phyloP scores from a whole-genome alignment of 768 basidiomycete species.

The Sutorius australiensis region DNA sequence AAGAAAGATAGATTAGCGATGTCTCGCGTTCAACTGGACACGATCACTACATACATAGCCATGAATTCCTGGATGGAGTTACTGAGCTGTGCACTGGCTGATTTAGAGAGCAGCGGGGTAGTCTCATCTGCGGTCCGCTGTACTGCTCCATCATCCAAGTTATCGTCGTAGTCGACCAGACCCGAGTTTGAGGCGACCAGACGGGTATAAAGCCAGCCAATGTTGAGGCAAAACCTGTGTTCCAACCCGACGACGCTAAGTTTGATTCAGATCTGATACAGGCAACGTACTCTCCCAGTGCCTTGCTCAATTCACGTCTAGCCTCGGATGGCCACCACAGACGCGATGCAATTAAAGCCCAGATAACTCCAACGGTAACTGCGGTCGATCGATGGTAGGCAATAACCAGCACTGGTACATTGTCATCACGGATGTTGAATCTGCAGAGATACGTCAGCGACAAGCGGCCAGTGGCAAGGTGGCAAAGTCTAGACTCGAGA shows the following conservation, averaged over 20 bases:
- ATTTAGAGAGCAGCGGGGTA: constrained; percentile 31
- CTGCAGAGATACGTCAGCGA: constrained; percentile 34
- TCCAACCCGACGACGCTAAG: background rate
- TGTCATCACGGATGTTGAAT: constrained; percentile 71
- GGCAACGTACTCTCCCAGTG: constrained; percentile 73
- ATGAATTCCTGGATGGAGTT: constrained; percentile 82
- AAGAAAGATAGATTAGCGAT: constrained; percentile 5
- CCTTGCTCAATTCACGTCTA: constrained; percentile 77
- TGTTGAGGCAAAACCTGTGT: constrained; percentile 82
- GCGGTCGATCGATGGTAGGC: constrained; percentile 76
- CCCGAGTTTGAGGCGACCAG: constrained; percentile 86
- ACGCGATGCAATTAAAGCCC: constrained; percentile 83
- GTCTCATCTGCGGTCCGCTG: constrained; percentile 25
- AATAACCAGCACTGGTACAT: constrained; percentile 60
- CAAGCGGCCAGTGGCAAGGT: too few species aligned
- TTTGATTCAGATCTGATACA: background rate
- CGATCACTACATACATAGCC: constrained; percentile 65
- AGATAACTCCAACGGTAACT: constrained; percentile 82
- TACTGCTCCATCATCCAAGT: constrained; percentile 8
- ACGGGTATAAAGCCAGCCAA: constrained; percentile 93
- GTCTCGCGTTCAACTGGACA: background rate
- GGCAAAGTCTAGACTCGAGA: background rate
- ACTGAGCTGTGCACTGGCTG: constrained; percentile 43
- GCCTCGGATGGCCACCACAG: constrained; percentile 98
- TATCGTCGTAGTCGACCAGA: constrained; percentile 43